phyloP scores from a whole-genome alignment of 116 monocot genomes.

The Posidonia oceanica region DNA sequence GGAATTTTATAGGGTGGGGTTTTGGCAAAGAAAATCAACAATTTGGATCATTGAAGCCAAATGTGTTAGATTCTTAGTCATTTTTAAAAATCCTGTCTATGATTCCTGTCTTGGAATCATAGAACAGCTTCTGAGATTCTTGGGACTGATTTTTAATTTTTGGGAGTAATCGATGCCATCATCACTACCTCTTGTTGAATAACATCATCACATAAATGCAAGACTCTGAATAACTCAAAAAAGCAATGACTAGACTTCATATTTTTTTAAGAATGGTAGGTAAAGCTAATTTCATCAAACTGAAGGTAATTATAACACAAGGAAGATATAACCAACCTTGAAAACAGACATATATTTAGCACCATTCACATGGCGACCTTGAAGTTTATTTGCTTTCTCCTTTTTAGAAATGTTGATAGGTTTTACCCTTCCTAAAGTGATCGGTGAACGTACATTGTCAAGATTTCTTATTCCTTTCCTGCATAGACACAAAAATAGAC shows the following conservation, averaged over 20 bases:
- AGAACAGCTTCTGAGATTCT: too few relatives aligned
- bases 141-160: too few relatives aligned
- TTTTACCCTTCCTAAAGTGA: neutral
- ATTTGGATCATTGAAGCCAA: too few relatives aligned
- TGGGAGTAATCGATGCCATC: too few relatives aligned
- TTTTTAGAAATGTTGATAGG: neutral
- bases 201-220: constrained; percentile 97
- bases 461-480: neutral
- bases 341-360: constrained; percentile 60
- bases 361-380: constrained; percentile 11
- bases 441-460: neutral
- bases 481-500: neutral
- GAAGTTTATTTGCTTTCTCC: neutral
- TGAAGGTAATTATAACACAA: neutral
- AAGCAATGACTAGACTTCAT: too few relatives aligned
- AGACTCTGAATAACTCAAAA: constrained; percentile 13
- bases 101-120: too few relatives aligned
- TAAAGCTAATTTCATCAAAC: too few relatives aligned
- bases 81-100: too few relatives aligned
- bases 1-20: too few relatives aligned
- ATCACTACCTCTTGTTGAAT: constrained; percentile 87
- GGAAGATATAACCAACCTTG: constrained; percentile 30
- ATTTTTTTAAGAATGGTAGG: too few relatives aligned
- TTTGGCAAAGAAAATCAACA: too few relatives aligned
- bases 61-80: too few relatives aligned